phyloP scores from a whole-genome alignment of 2,329 filamentous ascomycete genomes.

The Colletotrichum liaoningense region DNA sequence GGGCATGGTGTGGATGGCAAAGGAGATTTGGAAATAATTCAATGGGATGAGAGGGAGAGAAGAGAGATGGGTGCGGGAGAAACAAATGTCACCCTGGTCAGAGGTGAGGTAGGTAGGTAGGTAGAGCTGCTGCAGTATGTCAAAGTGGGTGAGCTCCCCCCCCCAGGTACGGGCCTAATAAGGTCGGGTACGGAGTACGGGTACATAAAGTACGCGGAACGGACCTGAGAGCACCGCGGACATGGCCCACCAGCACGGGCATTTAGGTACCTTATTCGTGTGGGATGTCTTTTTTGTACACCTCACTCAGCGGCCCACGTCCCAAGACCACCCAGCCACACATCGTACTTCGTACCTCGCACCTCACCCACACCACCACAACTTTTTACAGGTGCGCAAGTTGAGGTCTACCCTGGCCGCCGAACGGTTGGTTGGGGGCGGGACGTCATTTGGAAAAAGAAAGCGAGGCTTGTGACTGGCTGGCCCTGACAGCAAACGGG shows the following conservation, averaged over 20 bases:
- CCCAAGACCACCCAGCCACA: constrained; percentile 21
- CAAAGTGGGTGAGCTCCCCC: background rate
- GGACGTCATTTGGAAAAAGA: constrained; percentile 24
- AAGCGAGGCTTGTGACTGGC: constrained; percentile 11
- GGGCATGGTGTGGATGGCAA: constrained; percentile 23
- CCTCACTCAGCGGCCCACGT: constrained; percentile 9
- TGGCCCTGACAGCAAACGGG: constrained; percentile 9
- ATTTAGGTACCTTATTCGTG: background rate
- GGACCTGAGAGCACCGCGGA: background rate
- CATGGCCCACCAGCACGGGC: too few species aligned
- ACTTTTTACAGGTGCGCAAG: too few species aligned
- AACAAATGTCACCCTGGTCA: constrained; percentile 7
- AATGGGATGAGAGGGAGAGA: constrained; percentile 16
- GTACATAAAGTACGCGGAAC: background rate
- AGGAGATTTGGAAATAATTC: constrained; percentile 7
- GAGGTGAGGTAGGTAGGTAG: background rate
- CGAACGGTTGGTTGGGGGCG: constrained; percentile 22
- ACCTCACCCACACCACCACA: background rate
- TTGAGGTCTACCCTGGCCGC: background rate
- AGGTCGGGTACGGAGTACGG: background rate
- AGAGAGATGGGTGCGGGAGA: constrained; percentile 15
- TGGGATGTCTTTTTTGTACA: constrained; percentile 23
- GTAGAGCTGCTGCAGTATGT: background rate
- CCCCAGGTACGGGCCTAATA: background rate
- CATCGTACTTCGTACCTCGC: background rate